Evolutionary conservation across 2,329 filamentous ascomycete species (phyloP).

Genomic region (Xylaria hypoxylon): DNA sequence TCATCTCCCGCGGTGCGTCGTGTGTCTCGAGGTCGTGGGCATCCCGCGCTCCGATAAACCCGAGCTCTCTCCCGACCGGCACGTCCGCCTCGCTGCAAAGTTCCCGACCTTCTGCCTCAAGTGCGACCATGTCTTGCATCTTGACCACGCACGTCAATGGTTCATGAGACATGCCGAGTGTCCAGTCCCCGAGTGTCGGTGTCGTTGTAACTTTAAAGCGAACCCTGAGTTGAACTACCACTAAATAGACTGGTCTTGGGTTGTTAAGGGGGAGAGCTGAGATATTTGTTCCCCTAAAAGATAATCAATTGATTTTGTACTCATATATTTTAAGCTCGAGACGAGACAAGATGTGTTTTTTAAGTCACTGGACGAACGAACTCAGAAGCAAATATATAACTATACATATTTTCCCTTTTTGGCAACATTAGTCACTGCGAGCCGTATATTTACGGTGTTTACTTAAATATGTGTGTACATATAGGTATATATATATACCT

Average conservation of each 20-base stretch:
- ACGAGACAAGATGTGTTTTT: too few species aligned
- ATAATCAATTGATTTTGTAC: not conserved
- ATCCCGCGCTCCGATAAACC: conserved; percentile 70
- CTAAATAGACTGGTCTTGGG: conserved; percentile 37
- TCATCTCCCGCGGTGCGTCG: conserved; percentile 74
- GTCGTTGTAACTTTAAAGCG: conserved; percentile 70
- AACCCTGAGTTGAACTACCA: conserved; percentile 70
- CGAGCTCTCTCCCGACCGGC: conserved; percentile 62
- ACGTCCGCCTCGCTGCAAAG: conserved; percentile 62
- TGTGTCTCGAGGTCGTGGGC: conserved; percentile 75
- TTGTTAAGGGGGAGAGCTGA: too few species aligned
- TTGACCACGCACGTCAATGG: conserved; percentile 76
- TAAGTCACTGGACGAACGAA: too few species aligned
- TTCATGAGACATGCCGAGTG: conserved; percentile 74
- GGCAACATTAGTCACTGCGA: too few species aligned
- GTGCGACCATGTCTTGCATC: conserved; percentile 75
- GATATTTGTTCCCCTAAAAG: not conserved
- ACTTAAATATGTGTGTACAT: too few species aligned
- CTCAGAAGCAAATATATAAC: too few species aligned
- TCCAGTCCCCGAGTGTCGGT: conserved; percentile 75
- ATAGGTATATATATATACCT: too few species aligned
- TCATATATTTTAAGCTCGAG: too few species aligned
- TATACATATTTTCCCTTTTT: too few species aligned
- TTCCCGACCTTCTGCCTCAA: conserved; percentile 77
- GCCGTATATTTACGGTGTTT: too few species aligned